A percentile compares a stretch with the other conserved stretches of the same genome.
These are phyloP conservation scores for Penicillium paxilli DNA, from an alignment of 495 filamentous ascomycete genomes.

Conservation along the genomic window DNA sequence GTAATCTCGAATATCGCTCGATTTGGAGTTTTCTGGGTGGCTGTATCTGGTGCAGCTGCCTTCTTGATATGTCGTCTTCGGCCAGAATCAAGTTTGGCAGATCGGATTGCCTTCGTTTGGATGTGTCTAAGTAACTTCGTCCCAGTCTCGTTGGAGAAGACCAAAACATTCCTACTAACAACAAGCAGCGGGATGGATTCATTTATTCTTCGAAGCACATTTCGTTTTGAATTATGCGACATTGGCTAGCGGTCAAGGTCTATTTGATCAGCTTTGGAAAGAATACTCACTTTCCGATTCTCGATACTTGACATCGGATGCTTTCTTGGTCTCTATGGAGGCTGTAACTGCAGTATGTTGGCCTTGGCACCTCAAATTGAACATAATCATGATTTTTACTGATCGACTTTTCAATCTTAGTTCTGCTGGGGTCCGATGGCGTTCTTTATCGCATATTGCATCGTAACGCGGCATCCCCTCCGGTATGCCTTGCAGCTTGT, in stretches of 20 bases:
- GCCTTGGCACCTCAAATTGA: background rate
- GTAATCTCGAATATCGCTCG: background rate
- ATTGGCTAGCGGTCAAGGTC: slow-evolving; percentile 44
- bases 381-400: background rate
- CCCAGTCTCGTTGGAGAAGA: background rate
- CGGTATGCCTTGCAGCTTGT: slow-evolving; percentile 68
- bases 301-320: slow-evolving; percentile 68
- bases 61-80: background rate
- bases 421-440: slow-evolving; percentile 54
- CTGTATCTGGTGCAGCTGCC: background rate
- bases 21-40: background rate
- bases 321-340: slow-evolving; percentile 78
- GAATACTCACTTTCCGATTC: slow-evolving; percentile 80
- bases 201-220: slow-evolving; percentile 77
- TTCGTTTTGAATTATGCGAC: slow-evolving; percentile 57
- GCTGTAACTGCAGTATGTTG: slow-evolving; percentile 62
- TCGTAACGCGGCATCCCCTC: slow-evolving; percentile 52
- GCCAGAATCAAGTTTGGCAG: background rate
- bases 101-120: background rate
- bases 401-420: background rate
- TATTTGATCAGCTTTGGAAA: slow-evolving; percentile 79
- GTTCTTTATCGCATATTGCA: slow-evolving; percentile 67
- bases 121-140: background rate
- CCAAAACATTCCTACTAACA: background rate
- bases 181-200: slow-evolving; percentile 57